These are phyloP conservation scores for Globisporangium acanthophoron DNA, from an alignment of 352 stramenopile genomes.

Conservation along the genomic window DNA sequence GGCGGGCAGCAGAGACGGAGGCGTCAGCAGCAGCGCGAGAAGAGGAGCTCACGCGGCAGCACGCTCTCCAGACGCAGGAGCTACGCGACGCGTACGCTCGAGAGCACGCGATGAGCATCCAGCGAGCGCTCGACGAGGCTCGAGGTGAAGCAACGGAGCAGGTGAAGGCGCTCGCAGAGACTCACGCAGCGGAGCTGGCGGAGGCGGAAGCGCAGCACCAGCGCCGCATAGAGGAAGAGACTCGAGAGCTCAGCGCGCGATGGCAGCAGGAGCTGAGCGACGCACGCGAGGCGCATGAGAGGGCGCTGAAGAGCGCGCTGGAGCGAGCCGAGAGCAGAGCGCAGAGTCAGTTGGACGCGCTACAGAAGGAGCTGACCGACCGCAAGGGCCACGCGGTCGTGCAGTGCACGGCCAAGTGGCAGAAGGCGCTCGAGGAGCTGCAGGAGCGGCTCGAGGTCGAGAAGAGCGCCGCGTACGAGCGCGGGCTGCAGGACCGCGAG, in stretches of 20 bases:
- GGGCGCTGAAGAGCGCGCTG: slow-evolving; percentile 26
- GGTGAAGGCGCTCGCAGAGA: neutral
- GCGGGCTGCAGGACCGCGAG: slow-evolving; percentile 62
- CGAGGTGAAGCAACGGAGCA: neutral
- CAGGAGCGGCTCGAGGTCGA: slow-evolving; percentile 59
- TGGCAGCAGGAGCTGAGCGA: slow-evolving; percentile 33
- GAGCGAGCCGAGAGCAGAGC: slow-evolving; percentile 28
- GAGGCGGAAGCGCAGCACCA: slow-evolving; percentile 12
- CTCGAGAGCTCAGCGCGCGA: slow-evolving; percentile 15
- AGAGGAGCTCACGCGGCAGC: neutral
- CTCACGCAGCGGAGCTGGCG: slow-evolving; percentile 4
- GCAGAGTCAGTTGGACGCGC: slow-evolving; percentile 21
- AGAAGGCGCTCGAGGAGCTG: slow-evolving; percentile 58
- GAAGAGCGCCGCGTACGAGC: slow-evolving; percentile 53
- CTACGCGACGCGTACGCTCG: neutral
- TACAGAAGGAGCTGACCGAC: slow-evolving; percentile 66
- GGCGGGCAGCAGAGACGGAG: slow-evolving; percentile 1
- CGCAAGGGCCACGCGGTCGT: slow-evolving; percentile 49
- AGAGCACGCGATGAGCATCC: neutral
- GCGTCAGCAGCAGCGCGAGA: neutral
- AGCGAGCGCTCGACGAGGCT: slow-evolving; percentile 5
- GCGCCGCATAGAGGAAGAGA: slow-evolving; percentile 24
- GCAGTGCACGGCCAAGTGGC: slow-evolving; percentile 68
- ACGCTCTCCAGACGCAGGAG: neutral
- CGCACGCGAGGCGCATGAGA: slow-evolving; percentile 22